Base-by-base conservation (phyloP, 2,329 filamentous ascomycete species). In the Ophiostoma populinum region DNA sequence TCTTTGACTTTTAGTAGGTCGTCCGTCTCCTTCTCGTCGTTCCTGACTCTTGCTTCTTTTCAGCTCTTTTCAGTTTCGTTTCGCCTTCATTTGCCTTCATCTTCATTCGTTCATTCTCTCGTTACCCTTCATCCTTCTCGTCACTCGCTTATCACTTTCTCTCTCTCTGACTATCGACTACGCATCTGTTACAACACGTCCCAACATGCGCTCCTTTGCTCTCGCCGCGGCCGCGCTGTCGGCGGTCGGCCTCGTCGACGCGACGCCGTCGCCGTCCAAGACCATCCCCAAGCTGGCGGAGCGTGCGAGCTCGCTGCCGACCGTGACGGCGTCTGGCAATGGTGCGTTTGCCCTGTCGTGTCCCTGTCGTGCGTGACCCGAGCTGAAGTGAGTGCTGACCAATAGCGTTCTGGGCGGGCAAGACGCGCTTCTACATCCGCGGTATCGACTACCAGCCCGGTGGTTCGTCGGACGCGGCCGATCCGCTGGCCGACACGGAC, bases 401-500 rank as follows among this genome's bases (percentile, higher is more conserved):
- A 18, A 11, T 37, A 71, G 68, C 69, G 34, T 72, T 73, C 59
- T 73, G 59, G 56, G 45, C 59, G 27, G 63, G 57, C 42, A 55
- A 56, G 37, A 50, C 58, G 7, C 65, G 69, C 40, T 74, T 73
- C 57, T 72, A 70, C 46, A 47, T 74, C 39, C 66, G 68, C 19
- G 69, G 69, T 42, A 62, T 73, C 32, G 69, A 71, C 55, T 74
- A 73, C 54, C 68, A 73, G 51, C 69, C 69, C n/a, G 69, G 67
- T 41, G 69, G 68, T 43, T 65, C 67, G 19, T 63, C 67, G 3
- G 55, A 54, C 41, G 60, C 62, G 45, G 35, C 46, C n/a, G 85
- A 93, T 51, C 83, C 85, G 41, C 75, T 93, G 35, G 75, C 80
- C 42, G 75, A 92, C 48, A 51, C 61, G 17, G 56, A 56, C 4